phyloP scores from a whole-genome alignment of 495 filamentous ascomycete species.

The Ascodesmis nigricans region DNA sequence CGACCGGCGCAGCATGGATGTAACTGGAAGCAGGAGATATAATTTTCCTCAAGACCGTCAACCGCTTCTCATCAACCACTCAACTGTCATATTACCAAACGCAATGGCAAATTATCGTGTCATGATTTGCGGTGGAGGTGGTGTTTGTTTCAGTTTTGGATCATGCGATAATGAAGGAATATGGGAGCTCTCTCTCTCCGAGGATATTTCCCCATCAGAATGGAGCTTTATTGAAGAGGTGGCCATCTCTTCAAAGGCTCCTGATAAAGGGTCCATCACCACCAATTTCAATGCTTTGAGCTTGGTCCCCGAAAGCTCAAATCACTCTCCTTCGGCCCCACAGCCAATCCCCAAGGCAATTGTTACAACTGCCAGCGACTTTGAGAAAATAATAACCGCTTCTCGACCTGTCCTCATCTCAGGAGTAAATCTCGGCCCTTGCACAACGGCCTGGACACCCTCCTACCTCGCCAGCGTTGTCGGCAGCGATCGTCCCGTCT shows the following conservation, averaged over 20 bases:
- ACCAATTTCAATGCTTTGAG: too few species aligned
- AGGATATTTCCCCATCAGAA: too few species aligned
- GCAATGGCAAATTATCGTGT: constrained; percentile 25
- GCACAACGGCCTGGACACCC: constrained; percentile 43
- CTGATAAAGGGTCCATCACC: not conserved
- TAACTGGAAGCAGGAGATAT: too few species aligned
- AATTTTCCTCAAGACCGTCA: constrained; percentile 19
- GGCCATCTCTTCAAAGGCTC: too few species aligned
- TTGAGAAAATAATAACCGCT: constrained; percentile 33
- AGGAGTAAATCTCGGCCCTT: constrained; percentile 41
- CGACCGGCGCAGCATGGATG: too few species aligned
- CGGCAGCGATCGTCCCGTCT: constrained; percentile 42
- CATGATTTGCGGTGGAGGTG: constrained; percentile 50
- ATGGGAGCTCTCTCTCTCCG: constrained; percentile 24
- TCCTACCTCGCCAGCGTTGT: constrained; percentile 43
- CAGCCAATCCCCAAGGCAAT: constrained; percentile 32
- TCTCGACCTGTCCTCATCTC: constrained; percentile 46
- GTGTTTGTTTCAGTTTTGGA: constrained; percentile 77
- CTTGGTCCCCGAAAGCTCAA: too few species aligned
- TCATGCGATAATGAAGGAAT: constrained; percentile 47
- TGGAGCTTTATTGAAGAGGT: constrained; percentile 11
- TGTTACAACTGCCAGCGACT: constrained; percentile 32
- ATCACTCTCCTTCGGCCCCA: too few species aligned
- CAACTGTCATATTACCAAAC: constrained; percentile 25
- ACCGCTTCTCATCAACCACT: constrained; percentile 47